A percentile compares a stretch with the other conserved stretches of the same genome.
phyloP scores from a whole-genome alignment of 1,284 basidiomycete genomes.

The Termitomyces sp. region DNA sequence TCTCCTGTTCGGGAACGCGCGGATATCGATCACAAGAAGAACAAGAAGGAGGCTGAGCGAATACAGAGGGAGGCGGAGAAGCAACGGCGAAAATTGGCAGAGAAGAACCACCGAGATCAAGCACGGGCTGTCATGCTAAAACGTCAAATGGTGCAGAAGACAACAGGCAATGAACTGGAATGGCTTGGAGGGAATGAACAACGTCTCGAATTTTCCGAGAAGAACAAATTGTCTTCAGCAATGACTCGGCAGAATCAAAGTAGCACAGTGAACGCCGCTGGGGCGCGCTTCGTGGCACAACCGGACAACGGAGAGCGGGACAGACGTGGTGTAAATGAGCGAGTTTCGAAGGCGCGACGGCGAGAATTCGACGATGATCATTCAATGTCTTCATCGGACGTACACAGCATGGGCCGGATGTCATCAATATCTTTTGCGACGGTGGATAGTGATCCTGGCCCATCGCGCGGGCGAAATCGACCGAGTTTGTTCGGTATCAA shows the following conservation, averaged over 20 bases:
- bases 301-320: conserved; percentile 39
- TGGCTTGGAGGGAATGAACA: conserved; percentile 44
- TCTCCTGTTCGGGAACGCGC: conserved; percentile 41
- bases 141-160: conserved; percentile 69
- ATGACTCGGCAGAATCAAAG: conserved; percentile 56
- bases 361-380: conserved; percentile 85
- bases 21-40: conserved; percentile 72
- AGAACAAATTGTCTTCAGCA: conserved; percentile 51
- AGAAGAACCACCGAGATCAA: conserved; percentile 75
- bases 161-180: conserved; percentile 51
- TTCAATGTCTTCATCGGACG: conserved; percentile 83
- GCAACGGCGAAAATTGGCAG: conserved; percentile 76
- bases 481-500: conserved; percentile 59
- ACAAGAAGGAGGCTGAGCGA: conserved; percentile 84
- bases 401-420: conserved; percentile 65
- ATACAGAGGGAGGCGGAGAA: conserved; percentile 84
- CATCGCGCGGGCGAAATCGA: conserved; percentile 57
- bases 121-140: conserved; percentile 95
- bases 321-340: conserved; percentile 54
- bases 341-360: conserved; percentile 73
- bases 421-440: conserved; percentile 75
- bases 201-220: conserved; percentile 36
- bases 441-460: conserved; percentile 80
- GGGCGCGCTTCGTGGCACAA: conserved; percentile 46
- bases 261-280: conserved; percentile 49